Evolutionary conservation across 2,329 filamentous ascomycete genomes (phyloP), one percentile per base, ranked within the genome.

Genomic region (Zymoseptoria brevis): DNA sequence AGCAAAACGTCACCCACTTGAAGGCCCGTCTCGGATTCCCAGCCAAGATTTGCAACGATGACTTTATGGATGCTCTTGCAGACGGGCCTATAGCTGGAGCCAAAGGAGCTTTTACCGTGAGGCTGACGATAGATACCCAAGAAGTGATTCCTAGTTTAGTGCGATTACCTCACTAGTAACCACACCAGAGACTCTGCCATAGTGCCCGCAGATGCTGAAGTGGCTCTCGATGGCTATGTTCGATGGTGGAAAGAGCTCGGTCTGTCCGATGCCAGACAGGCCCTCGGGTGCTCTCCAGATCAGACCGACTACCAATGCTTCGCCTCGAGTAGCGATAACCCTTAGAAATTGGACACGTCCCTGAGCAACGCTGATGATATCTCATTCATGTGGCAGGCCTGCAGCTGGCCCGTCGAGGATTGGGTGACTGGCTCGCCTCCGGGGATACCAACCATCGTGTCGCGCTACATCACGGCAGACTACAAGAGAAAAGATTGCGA

Each of bases 381-480:
- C 0, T 80, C 83, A 61, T 86, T 82, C 82, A 68, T 75, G 13
- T 87, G 83, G 83, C 77, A 84, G 71, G 74, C 79, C 2, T 86
- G 84, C 75, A 86, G 86, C 66, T 81, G 86, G 68, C 82, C 83
- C 19, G 79, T 82, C 59, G 79, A 74, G 57, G 82, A 78, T 69
- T 84, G 79, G 77, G 80, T 83, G 68, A 78, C 78, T 60, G 80
- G 79, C 21, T 80, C 81, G 8, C 82, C 83, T 0, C 50, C 66
- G 3, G 70, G 67, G 57, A 69, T 65, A 1, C 72, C 77, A 2
- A 76, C 74, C 21, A 74, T 85, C 48, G 78, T 82, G 57, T 82
- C 81, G n/a, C 77, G 80, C 30, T 73, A 82, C 8, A 75, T 81
- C 52, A 76, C 68, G 7, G 70, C 75, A 2, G 74, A 77, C 8